These are phyloP conservation scores for Candida railenensis DNA, from an alignment of 805 yeast species.

Conservation along the genomic window DNA sequence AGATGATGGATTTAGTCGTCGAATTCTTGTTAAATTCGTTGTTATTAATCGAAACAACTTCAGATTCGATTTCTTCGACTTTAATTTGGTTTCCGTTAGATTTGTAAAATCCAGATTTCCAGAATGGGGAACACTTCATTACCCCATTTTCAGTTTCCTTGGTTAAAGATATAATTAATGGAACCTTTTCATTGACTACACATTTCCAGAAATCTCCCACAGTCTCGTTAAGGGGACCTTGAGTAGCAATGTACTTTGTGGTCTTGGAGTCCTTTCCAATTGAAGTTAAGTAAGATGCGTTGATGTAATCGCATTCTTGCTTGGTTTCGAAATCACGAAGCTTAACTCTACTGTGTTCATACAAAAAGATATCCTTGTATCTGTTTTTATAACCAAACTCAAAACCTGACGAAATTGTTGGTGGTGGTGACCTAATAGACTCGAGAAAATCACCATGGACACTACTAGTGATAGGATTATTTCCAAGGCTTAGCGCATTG, in stretches of 20 bases:
- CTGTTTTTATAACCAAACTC: slow-evolving; percentile 81
- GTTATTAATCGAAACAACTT: slow-evolving; percentile 9
- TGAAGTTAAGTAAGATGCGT: slow-evolving; percentile 70
- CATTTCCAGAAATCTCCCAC: slow-evolving; percentile 84
- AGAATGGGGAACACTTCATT: slow-evolving; percentile 75
- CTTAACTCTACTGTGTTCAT: slow-evolving; percentile 79
- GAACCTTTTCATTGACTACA: slow-evolving; percentile 59
- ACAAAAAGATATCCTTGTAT: slow-evolving; percentile 86
- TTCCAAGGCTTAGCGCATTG: slow-evolving; percentile 19
- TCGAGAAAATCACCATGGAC: not conserved
- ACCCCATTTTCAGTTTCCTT: slow-evolving; percentile 73
- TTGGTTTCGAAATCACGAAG: slow-evolving; percentile 27
- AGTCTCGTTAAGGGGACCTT: slow-evolving; percentile 80
- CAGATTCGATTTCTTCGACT: slow-evolving; percentile 24
- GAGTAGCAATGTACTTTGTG: slow-evolving; percentile 65
- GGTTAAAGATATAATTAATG: slow-evolving; percentile 73
- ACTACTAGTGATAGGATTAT: not conserved
- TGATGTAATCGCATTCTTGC: slow-evolving; percentile 61
- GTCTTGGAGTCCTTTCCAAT: slow-evolving; percentile 1
- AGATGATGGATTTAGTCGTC: slow-evolving; percentile 12
- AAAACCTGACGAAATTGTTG: slow-evolving; percentile 68
- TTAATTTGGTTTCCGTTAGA: slow-evolving; percentile 24
- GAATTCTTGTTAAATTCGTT: slow-evolving; percentile 6
- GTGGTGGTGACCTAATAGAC: slow-evolving; percentile 18
- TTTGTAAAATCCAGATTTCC: slow-evolving; percentile 61